A percentile compares a stretch with the other conserved stretches of the same genome.
phyloP scores from a whole-genome alignment of 2,329 filamentous ascomycete genomes.

The Aspergillus sp. region DNA sequence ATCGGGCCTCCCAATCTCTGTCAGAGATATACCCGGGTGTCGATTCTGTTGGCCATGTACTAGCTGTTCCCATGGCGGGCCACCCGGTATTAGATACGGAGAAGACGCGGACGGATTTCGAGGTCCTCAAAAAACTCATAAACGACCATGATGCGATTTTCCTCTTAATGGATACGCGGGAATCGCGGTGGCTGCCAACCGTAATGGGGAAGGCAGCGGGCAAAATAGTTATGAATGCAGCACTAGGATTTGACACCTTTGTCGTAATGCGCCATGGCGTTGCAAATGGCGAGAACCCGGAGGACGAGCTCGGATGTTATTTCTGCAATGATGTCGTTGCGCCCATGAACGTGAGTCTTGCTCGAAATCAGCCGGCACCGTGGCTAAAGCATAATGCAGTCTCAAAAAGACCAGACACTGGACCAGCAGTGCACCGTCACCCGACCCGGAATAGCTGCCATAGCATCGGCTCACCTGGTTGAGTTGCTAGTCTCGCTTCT shows the following conservation, averaged over 20 bases:
- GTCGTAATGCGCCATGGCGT: slow-evolving; percentile 96
- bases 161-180: slow-evolving; percentile 93
- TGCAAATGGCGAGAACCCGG: slow-evolving; percentile 55
- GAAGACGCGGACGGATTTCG: slow-evolving; percentile 71
- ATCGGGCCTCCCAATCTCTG: slow-evolving; percentile 75
- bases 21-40: slow-evolving; percentile 88
- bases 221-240: slow-evolving; percentile 96
- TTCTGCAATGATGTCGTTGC: slow-evolving; percentile 98
- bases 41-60: slow-evolving; percentile 72
- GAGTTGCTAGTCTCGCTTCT: slow-evolving; percentile 85
- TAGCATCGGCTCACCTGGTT: slow-evolving; percentile 86
- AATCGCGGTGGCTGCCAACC: slow-evolving; percentile 92
- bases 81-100: slow-evolving; percentile 77
- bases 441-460: slow-evolving; percentile 84
- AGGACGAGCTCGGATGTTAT: slow-evolving; percentile 82
- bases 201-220: slow-evolving; percentile 90
- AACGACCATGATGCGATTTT: slow-evolving; percentile 89
- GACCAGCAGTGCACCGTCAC: slow-evolving; percentile 99
- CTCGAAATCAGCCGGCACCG: slow-evolving; percentile 9
- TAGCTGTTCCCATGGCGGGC: slow-evolving; percentile 93
- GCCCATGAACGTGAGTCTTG: slow-evolving; percentile 75
- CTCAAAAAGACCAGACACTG: slow-evolving; percentile 88
- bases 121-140: slow-evolving; percentile 71
- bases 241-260: slow-evolving; percentile 92
- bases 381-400: slow-evolving; percentile 53